Evolutionary conservation across 1,284 basidiomycete species (phyloP).

Genomic region (Anthracocystis setariae): DNA sequence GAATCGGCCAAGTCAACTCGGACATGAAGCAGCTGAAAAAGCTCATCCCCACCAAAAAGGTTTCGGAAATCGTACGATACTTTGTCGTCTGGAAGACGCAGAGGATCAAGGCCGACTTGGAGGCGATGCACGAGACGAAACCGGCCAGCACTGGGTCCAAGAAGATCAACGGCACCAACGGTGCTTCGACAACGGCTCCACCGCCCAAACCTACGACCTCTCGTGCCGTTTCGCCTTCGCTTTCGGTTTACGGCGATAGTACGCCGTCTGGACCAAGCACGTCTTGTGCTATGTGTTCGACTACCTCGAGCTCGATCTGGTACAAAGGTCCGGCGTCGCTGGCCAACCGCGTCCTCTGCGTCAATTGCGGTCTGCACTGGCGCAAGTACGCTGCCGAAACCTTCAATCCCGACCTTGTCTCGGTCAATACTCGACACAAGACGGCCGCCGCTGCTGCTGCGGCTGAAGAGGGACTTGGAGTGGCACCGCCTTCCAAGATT

Average conservation of each 20-base stretch:
- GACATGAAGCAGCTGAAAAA: constrained; percentile 82
- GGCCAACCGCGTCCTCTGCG: constrained; percentile 58
- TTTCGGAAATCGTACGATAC: constrained; percentile 82
- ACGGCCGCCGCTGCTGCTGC: constrained; percentile 32
- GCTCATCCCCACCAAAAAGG: constrained; percentile 76
- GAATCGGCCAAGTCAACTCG: constrained; percentile 76
- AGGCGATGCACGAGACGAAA: constrained; percentile 24
- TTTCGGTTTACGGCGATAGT: constrained; percentile 51
- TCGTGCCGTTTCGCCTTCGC: constrained; percentile 57
- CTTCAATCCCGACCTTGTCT: constrained; percentile 50
- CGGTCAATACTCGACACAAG: constrained; percentile 51
- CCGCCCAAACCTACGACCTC: constrained; percentile 41
- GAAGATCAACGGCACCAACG: constrained; percentile 21
- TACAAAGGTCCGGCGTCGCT: constrained; percentile 60
- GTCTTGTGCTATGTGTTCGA: constrained; percentile 61
- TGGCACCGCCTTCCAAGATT: constrained; percentile 60
- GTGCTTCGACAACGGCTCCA: constrained; percentile 13
- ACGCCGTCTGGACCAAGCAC: constrained; percentile 28
- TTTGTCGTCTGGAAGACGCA: constrained; percentile 86
- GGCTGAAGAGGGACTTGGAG: constrained; percentile 52
- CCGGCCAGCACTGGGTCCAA: constrained; percentile 9
- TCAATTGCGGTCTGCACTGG: constrained; percentile 65
- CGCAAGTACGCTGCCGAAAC: constrained; percentile 66
- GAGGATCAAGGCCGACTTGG: constrained; percentile 39
- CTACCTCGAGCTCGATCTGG: constrained; percentile 56